Conservation (phyloP, 345 rosid genomes). For the Eucalyptus tenuipes region DNA sequence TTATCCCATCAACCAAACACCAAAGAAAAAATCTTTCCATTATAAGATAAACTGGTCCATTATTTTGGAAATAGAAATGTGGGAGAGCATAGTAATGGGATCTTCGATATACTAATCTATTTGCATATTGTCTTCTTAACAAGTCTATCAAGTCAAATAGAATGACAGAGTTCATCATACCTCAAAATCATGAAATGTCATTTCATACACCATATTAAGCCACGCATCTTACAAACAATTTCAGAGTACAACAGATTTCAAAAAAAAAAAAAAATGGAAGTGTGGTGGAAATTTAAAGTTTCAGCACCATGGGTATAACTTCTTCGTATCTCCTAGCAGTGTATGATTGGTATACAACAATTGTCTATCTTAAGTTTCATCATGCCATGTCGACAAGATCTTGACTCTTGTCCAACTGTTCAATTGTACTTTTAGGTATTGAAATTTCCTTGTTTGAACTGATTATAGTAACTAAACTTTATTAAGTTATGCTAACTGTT, state of each 20-base stretch:
- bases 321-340: too few species aligned
- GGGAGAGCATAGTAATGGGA: neutral
- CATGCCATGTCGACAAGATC: rapidly evolving
- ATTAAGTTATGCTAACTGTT: too few species aligned
- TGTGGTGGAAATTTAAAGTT: neutral
- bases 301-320: too few species aligned
- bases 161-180: neutral
- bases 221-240: neutral
- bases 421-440: neutral
- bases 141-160: neutral
- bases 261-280: neutral
- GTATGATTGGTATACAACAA: neutral
- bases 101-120: neutral
- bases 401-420: rapidly evolving
- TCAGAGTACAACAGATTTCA: rapidly evolving
- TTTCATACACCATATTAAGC: neutral
- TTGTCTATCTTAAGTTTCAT: rapidly evolving
- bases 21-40: neutral
- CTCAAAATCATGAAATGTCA: neutral
- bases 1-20: neutral
- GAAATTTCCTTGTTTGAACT: neutral
- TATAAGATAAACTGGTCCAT: neutral
- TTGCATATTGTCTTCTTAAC: neutral
- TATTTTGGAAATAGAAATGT: neutral
- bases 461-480: rapidly evolving